Base-by-base conservation (phyloP, 2,329 filamentous ascomycete genomes). In the Trichoderma endophyticum region DNA sequence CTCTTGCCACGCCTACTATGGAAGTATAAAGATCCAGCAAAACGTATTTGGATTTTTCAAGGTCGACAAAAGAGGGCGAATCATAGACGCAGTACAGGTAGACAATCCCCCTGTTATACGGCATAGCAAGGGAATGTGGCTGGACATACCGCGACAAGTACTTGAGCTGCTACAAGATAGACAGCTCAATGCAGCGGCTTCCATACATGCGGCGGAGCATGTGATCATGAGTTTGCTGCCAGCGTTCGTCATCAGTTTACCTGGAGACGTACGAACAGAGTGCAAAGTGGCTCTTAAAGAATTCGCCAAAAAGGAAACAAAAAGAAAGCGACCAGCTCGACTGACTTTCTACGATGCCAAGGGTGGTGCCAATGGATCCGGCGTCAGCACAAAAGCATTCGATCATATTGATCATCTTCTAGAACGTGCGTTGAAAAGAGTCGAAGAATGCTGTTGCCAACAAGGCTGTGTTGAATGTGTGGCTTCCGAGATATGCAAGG, bases 21-120 rank as follows among this genome's bases (percentile, higher is more conserved):
- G 96, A 43, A 85, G 89, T 0, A 95, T 99, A 79, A 91, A 92
- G 77, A 95, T 98, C 77, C 89, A 92, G 74, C 92, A 95, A 75
- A 91, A 93, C 34, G 94, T 99, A 2, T 98, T 97, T 80, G 96
- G 96, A 2, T 99, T 96, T 84, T 98, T 98, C 87, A 98, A 98
- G 80, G 85, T 98, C n/a, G 95, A 98, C 81, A 92, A 91, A 78
- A 91, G 90, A 75, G 89, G 92, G 2, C 90, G 93, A 2, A 93
- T 98, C 71, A 88, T 98, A 15, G 96, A 99, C 79, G 95, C 95
- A 3, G 92, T 98, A 0, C 89, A 95, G 73, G 94, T 98, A 26
- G 93, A 98, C 80, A 97, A 97, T 76, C 95, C 95, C 3, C 94
- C 96, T 0, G 93, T 98, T 66, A 89, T 96, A 64, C 89, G 94